Percentiles rank a stretch among this genome's conserved stretches.
Evolutionary conservation across 148 eudicot species (phyloP).

Genomic region (Vaccinium darrowii): DNA sequence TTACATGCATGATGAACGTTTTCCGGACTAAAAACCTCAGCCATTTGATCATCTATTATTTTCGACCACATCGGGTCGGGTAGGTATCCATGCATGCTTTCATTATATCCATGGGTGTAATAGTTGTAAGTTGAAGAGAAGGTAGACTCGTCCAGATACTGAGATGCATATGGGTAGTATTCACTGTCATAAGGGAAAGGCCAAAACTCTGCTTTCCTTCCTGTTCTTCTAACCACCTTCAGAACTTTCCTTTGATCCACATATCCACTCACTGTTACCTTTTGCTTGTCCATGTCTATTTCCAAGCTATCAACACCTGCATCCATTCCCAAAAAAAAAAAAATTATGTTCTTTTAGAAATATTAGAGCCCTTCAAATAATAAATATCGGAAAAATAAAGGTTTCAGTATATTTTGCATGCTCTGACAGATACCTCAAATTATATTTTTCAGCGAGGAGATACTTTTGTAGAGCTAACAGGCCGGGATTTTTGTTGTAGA

Average conservation of each 20-base stretch:
- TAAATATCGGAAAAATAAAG: too few relatives aligned
- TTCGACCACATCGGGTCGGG: conserved; percentile 27
- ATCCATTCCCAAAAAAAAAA: background rate
- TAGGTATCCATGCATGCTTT: conserved; percentile 36
- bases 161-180: conserved; percentile 37
- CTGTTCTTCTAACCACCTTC: conserved; percentile 43
- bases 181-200: conserved; percentile 37
- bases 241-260: conserved; percentile 38
- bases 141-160: conserved; percentile 34
- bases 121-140: conserved; percentile 42
- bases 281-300: conserved; percentile 51
- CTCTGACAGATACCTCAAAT: too few relatives aligned
- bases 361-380: background rate
- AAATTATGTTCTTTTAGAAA: background rate
- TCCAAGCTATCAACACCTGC: conserved; percentile 49
- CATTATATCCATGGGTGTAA: conserved; percentile 42
- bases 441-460: too few relatives aligned
- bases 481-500: too few relatives aligned
- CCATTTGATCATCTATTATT: conserved; percentile 25
- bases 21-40: conserved; percentile 34
- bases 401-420: background rate
- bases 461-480: too few relatives aligned
- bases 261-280: conserved; percentile 42
- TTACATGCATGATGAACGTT: conserved; percentile 44
- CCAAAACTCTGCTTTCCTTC: conserved; percentile 46